Conservation (phyloP, 2,329 filamentous ascomycete species). For the Fusarium sp. region DNA sequence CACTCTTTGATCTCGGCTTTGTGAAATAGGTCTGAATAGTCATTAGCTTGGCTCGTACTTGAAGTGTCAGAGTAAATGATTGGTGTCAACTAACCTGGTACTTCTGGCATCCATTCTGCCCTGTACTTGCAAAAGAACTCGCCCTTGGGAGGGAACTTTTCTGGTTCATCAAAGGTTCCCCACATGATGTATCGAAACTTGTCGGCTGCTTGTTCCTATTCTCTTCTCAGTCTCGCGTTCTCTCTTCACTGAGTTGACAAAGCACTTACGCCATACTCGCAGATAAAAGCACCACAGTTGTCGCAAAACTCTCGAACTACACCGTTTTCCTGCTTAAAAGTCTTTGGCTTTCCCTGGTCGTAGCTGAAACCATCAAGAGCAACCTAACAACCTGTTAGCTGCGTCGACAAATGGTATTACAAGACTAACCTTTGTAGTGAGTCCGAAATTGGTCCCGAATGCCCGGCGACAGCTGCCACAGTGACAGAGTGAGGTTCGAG, state of each 20-base stretch:
- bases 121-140: conserved; percentile 68
- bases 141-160: conserved; percentile 65
- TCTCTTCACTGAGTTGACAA: fast-evolving
- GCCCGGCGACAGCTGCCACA: conserved; percentile 28
- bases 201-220: conserved; percentile 60
- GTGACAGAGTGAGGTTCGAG: conserved; percentile 26
- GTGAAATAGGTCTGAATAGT: conserved; percentile 5
- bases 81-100: conserved; percentile 23
- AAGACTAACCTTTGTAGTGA: conserved; percentile 20
- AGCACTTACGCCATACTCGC: conserved; percentile 33
- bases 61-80: fast-evolving
- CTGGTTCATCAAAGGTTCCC: conserved; percentile 65
- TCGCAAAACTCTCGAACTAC: conserved; percentile 37
- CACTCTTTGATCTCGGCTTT: conserved; percentile 33
- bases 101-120: conserved; percentile 59
- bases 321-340: conserved; percentile 31
- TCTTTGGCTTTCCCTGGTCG: conserved; percentile 17
- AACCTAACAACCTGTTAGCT: neutral
- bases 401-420: fast-evolving
- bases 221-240: neutral
- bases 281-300: conserved; percentile 35
- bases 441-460: conserved; percentile 35
- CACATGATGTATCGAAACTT: conserved; percentile 60
- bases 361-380: conserved; percentile 23
- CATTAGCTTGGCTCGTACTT: neutral